Percentiles rank a stretch among this genome's conserved stretches.
These are phyloP conservation scores for Scalesia atractyloides DNA, from an alignment of 129 eudicot species.

Conservation along the genomic window DNA sequence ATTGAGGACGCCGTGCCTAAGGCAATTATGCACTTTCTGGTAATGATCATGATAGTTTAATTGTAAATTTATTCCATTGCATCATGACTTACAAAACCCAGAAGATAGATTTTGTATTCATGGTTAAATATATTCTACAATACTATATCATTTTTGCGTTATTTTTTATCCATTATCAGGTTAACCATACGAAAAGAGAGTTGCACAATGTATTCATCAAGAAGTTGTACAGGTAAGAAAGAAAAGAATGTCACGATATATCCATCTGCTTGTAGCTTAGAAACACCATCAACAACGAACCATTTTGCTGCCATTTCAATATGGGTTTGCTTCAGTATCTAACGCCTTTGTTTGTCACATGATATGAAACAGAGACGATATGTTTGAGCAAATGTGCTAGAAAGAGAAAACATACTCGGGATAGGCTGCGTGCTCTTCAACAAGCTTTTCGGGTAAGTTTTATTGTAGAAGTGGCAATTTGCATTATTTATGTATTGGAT, in stretches of 20 bases:
- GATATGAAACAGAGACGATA: constrained; percentile 65
- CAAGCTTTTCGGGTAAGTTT: constrained; percentile 87
- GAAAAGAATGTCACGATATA: neutral
- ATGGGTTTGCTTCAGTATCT: neutral
- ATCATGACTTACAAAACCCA: neutral
- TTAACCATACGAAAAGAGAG: constrained; percentile 93
- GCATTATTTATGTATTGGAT: too few relatives aligned
- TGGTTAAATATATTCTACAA: constrained; percentile 1
- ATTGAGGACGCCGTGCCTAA: constrained; percentile 90
- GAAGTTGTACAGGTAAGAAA: constrained; percentile 76
- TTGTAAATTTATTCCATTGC: neutral
- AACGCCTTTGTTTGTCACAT: neutral
- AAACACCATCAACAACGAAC: neutral
- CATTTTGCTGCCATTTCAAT: neutral
- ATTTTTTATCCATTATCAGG: constrained; percentile 52
- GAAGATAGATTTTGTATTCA: constrained; percentile 6
- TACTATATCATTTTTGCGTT: neutral
- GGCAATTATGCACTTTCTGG: constrained; percentile 99
- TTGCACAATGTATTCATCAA: constrained; percentile 91
- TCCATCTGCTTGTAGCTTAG: neutral
- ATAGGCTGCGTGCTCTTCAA: constrained; percentile 80
- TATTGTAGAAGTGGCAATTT: too few relatives aligned
- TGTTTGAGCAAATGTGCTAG: constrained; percentile 89
- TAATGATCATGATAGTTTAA: constrained; percentile 25
- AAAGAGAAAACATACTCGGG: constrained; percentile 87